Conservation (phyloP, 2,329 filamentous ascomycete species). For the Nemania abortiva region DNA sequence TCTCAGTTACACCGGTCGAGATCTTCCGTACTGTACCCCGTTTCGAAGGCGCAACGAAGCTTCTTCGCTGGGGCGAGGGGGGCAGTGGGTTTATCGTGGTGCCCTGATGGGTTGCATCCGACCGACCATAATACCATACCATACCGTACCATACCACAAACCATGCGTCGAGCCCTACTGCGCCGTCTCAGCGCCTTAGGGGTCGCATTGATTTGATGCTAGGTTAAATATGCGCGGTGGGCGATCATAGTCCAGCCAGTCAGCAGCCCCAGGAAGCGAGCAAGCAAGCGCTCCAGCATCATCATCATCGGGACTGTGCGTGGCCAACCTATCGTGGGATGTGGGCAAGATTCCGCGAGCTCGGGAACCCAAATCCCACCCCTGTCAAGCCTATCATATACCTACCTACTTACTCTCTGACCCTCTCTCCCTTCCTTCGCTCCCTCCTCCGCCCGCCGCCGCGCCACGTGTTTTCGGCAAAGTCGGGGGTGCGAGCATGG, state of each 20-base stretch:
- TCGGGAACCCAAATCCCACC: slow-evolving; percentile 10
- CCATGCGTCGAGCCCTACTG: slow-evolving; percentile 28
- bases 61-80: slow-evolving; percentile 5
- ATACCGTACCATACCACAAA: too few species aligned
- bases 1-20: background rate
- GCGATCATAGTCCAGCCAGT: too few species aligned
- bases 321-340: background rate
- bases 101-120: background rate
- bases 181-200: slow-evolving; percentile 27
- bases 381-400: slow-evolving; percentile 4
- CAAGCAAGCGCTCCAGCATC: background rate
- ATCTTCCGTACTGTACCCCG: background rate
- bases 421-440: background rate
- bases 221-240: too few species aligned
- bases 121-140: too few species aligned
- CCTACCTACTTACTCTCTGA: background rate
- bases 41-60: slow-evolving; percentile 11
- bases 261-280: background rate
- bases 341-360: slow-evolving; percentile 32
- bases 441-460: background rate
- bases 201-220: background rate
- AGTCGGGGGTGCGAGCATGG: slow-evolving; percentile 31
- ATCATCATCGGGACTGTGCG: background rate
- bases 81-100: background rate
- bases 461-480: slow-evolving; percentile 18